phyloP scores from a whole-genome alignment of 2,329 filamentous ascomycete genomes.

The Coniochaeta ligniaria region DNA sequence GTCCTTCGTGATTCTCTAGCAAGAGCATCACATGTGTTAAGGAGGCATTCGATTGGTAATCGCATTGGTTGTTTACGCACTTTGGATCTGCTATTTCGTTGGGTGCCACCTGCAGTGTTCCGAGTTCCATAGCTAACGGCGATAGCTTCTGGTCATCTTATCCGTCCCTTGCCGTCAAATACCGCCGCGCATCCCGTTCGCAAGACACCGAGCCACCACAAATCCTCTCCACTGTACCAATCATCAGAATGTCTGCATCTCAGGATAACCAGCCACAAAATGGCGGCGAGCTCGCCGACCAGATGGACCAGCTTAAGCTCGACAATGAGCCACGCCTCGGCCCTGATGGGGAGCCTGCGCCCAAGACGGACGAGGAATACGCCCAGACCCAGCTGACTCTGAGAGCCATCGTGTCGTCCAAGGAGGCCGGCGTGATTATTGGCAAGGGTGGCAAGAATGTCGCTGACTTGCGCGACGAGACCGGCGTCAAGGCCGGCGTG shows the following conservation, averaged over 20 bases:
- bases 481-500: slow-evolving; percentile 93
- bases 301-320: slow-evolving; percentile 59
- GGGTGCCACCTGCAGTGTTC: not conserved
- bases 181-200: not conserved
- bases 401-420: slow-evolving; percentile 95
- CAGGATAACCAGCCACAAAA: slow-evolving; percentile 52
- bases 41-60: not conserved
- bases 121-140: not conserved
- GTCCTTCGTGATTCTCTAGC: not conserved
- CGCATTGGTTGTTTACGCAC: not conserved
- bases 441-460: slow-evolving; percentile 99
- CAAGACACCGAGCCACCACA: slow-evolving; percentile 1
- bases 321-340: slow-evolving; percentile 52
- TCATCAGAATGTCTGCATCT: slow-evolving; percentile 49
- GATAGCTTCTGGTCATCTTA: not conserved
- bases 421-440: slow-evolving; percentile 98
- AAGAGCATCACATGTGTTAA: not conserved
- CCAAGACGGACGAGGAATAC: slow-evolving; percentile 96
- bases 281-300: slow-evolving; percentile 54
- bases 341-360: slow-evolving; percentile 69
- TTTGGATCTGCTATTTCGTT: not conserved
- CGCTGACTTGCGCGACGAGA: slow-evolving; percentile 92
- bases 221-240: slow-evolving; percentile 6
- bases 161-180: not conserved
- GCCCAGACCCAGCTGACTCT: slow-evolving; percentile 87